Conservation (phyloP, 2,329 filamentous ascomycete species). For the Lachnum nothofagi region DNA sequence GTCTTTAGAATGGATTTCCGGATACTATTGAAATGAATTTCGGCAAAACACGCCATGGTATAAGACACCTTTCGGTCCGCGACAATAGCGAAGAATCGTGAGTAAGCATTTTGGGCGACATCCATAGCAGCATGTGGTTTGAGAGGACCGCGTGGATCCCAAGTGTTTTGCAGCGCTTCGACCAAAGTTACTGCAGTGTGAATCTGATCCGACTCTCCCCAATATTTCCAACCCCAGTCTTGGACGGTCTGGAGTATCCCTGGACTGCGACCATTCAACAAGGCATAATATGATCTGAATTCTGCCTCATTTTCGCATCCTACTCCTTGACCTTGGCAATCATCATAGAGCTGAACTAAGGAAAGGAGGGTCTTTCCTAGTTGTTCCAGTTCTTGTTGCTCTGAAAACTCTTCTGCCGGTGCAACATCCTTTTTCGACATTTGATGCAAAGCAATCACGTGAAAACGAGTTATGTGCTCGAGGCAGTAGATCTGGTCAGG, state of each 20-base stretch:
- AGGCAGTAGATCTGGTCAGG: conserved; percentile 57
- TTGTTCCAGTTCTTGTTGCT: conserved; percentile 64
- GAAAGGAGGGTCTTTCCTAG: conserved; percentile 61
- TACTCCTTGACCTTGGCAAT: conserved; percentile 55
- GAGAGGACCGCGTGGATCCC: conserved; percentile 53
- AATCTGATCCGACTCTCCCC: conserved; percentile 54
- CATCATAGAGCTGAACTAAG: conserved; percentile 61
- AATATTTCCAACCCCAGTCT: conserved; percentile 52
- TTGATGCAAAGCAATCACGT: conserved; percentile 60
- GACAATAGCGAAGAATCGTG: conserved; percentile 57
- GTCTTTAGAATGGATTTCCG: conserved; percentile 54
- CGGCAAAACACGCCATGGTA: conserved; percentile 65
- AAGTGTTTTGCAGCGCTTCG: conserved; percentile 55
- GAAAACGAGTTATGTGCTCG: conserved; percentile 62
- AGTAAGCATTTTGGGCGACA: conserved; percentile 45
- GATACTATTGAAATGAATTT: conserved; percentile 60
- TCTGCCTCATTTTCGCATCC: conserved; percentile 59
- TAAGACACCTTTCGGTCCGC: conserved; percentile 55
- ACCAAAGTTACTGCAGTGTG: conserved; percentile 57
- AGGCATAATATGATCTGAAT: conserved; percentile 60
- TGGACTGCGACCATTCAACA: conserved; percentile 57
- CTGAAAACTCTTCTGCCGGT: conserved; percentile 53
- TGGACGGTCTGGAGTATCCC: conserved; percentile 50
- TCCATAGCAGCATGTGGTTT: conserved; percentile 36
- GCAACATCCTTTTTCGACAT: conserved; percentile 53